Evolutionary conservation across 1,284 basidiomycete species (phyloP), one percentile per base, ranked within the genome.

Genomic region (Ganoderma meredithae): DNA sequence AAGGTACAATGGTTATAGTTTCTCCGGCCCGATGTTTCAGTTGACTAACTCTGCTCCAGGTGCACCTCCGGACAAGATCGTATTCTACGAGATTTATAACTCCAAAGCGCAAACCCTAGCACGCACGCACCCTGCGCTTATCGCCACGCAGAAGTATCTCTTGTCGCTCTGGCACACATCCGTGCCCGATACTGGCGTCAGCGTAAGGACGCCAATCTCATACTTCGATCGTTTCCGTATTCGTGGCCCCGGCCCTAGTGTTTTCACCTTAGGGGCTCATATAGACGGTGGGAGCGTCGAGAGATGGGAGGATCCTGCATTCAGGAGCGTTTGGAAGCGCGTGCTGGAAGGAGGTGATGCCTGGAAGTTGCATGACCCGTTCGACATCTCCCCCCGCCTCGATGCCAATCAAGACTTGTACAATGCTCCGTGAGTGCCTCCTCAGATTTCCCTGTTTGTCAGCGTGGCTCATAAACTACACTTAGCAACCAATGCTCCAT

Each of bases 191-290:
- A 79, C 77, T 25, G 74, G 78, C 44, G 80, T 90, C 52, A 85
- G 84, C 65, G 83, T 93, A 33, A 74, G 78, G 8, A 87, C 84
- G 1, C 91, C 92, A 0, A 79, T 95, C 25, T 86, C 86, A 0
- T 95, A 95, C 78, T 91, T 88, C 65, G 94, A 95, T 78, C 83
- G 94, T 12, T 80, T 95, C 27, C 84, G 93, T 1, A 91, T 95
- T 56, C 85, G 94, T 6, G 84, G 84, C 41, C 92, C 93, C 0
- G 93, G 94, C 0, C 92, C 93, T 72, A 79, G 82, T 9, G 83
- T 84, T 53, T 87, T 88, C 70, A 80, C 82, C 0, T 80, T 95
- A 3, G 92, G 90, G 0, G 88, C 93, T 4, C 93, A 95, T 74
- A 83, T 93, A 60, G 94, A 95, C 75, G 90, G 90, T 0, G 93